phyloP scores from a whole-genome alignment of 768 basidiomycete genomes.

The Cystobasidium onofrii region DNA sequence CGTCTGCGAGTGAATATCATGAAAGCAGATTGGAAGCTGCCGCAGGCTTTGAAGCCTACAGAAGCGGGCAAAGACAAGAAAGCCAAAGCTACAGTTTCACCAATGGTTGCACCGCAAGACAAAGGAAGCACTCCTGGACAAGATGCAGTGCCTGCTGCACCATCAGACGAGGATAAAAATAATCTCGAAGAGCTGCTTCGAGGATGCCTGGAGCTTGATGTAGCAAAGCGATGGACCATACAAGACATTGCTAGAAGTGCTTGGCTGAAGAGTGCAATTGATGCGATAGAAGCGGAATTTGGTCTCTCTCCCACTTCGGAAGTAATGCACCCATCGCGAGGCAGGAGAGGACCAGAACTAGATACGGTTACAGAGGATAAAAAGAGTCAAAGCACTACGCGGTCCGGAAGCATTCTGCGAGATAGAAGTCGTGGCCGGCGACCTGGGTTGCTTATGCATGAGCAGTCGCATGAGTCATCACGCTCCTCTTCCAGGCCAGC shows the following conservation, averaged over 20 bases:
- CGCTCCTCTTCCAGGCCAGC: background rate
- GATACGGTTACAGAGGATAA: background rate
- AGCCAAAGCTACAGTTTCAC: background rate
- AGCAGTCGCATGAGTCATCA: background rate
- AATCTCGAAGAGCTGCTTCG: slow-evolving; percentile 52
- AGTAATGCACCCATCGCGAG: background rate
- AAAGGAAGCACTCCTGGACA: background rate
- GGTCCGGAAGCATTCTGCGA: background rate
- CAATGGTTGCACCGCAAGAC: background rate
- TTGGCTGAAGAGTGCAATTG: slow-evolving; percentile 44
- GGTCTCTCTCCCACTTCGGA: background rate
- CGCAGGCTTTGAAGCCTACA: slow-evolving; percentile 33
- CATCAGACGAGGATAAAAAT: background rate
- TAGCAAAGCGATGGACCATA: slow-evolving; percentile 66
- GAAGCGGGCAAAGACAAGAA: background rate
- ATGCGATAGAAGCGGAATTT: background rate
- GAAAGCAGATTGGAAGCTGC: slow-evolving; percentile 55
- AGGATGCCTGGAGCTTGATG: slow-evolving; percentile 68
- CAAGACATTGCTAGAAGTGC: slow-evolving; percentile 62
- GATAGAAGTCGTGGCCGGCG: background rate
- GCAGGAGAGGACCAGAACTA: background rate
- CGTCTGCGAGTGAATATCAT: slow-evolving; percentile 84
- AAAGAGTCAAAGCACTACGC: background rate
- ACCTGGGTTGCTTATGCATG: background rate
- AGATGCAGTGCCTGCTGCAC: background rate